Evolutionary conservation across 2,329 filamentous ascomycete species (phyloP), one percentile per base, ranked within the genome.

Genomic region (Chaetomiaceae sp.): DNA sequence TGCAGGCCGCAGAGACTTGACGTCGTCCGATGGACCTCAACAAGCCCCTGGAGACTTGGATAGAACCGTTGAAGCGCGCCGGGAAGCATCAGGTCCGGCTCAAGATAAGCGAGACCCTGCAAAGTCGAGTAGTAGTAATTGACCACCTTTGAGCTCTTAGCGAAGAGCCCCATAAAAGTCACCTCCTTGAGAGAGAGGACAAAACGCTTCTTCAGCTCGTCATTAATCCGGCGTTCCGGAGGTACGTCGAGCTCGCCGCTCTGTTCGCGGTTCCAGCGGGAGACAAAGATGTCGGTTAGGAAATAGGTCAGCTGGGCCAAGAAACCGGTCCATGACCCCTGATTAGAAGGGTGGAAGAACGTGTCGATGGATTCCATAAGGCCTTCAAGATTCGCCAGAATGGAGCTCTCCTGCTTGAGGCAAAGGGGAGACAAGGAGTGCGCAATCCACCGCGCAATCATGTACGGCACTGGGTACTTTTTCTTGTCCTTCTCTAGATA

Each of bases 271-370:
- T 99, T 97, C 91, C 91, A 99, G 48, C 94, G 85, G 73, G 95
- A 94, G 38, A 99, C 89, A 68, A 99, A 99, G 64, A 95, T 91
- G 67, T 99, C 94, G 2, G 91, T 86, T 5, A 99, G 77, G 69
- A 95, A 96, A 67, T 91, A 91, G 5, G 94, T 89, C 49, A 99
- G 77, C 69, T 97, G 92, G 3, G 90, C 87, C 38, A 99, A 75
- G 59, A 92, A 87, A 63, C 84, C 90, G 1, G 92, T 95, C 94
- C 94, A 99, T 13, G 76, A 76, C 13, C 94, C 94, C 48, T 92
- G 89, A 68, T 99, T 99, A 2, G 94, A 99, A 2, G 94, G 94
- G 64, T 99, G 94, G 76, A 96, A 99, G 70, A 99, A 99, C 0
- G 94, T 99, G 69, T 99, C 94, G 42, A 97, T 87, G 2, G 91